Conservation (phyloP, 2,329 filamentous ascomycete species). For the Alternaria arbusti region DNA sequence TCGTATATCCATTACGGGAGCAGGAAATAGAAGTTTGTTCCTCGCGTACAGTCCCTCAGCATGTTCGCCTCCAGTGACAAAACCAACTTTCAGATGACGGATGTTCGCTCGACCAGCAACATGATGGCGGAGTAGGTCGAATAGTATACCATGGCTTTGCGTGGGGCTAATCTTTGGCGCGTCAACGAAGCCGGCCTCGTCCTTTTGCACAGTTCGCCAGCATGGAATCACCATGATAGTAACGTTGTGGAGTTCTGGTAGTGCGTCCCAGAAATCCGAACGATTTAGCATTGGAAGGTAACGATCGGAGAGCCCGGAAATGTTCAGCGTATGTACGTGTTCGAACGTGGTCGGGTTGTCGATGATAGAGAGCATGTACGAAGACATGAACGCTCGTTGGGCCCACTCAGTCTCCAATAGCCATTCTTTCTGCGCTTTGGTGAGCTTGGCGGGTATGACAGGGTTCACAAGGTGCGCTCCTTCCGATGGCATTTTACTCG, state of each 20-base stretch:
- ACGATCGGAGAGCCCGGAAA: slow-evolving; percentile 69
- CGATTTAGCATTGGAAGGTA: slow-evolving; percentile 64
- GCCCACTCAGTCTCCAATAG: slow-evolving; percentile 72
- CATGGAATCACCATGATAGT: slow-evolving; percentile 69
- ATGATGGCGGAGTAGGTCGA: slow-evolving; percentile 59
- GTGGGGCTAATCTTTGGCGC: slow-evolving; percentile 60
- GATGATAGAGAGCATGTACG: slow-evolving; percentile 69
- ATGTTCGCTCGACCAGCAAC: slow-evolving; percentile 60
- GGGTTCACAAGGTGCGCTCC: slow-evolving; percentile 34
- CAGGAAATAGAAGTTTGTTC: slow-evolving; percentile 68
- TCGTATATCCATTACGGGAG: slow-evolving; percentile 56
- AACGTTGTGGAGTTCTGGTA: slow-evolving; percentile 62
- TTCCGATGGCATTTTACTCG: slow-evolving; percentile 28
- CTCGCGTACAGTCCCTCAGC: slow-evolving; percentile 66
- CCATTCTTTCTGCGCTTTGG: slow-evolving; percentile 70
- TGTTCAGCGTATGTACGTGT: slow-evolving; percentile 64
- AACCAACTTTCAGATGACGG: slow-evolving; percentile 68
- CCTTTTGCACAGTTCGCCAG: slow-evolving; percentile 66
- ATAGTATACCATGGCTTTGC: slow-evolving; percentile 59
- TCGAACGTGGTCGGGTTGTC: slow-evolving; percentile 64
- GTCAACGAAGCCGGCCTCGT: slow-evolving; percentile 59
- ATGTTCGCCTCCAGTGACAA: slow-evolving; percentile 71
- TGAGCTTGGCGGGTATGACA: slow-evolving; percentile 64
- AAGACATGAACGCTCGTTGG: slow-evolving; percentile 71
- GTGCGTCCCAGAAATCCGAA: slow-evolving; percentile 66